Percentiles rank a stretch among this genome's conserved stretches.
phyloP scores from a whole-genome alignment of 2,329 filamentous ascomycete species.

The Metarhizium humberi region DNA sequence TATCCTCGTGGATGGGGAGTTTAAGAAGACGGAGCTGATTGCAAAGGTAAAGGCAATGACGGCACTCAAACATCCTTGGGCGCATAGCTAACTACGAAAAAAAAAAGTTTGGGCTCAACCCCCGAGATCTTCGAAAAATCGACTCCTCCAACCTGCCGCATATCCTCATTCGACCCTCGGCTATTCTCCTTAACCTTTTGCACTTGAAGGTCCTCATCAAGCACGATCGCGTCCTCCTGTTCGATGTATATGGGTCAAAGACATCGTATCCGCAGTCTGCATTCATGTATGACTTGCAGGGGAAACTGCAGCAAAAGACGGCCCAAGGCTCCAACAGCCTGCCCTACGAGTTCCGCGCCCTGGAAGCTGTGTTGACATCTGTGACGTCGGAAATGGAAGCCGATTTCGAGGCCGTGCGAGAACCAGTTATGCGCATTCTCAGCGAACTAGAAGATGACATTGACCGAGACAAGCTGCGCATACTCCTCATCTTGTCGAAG shows the following conservation, averaged over 20 bases:
- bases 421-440: constrained; percentile 82
- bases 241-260: constrained; percentile 91
- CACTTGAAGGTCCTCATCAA: constrained; percentile 95
- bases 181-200: constrained; percentile 92
- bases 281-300: constrained; percentile 96
- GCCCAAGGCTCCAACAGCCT: constrained; percentile 50
- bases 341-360: constrained; percentile 90
- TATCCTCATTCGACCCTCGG: constrained; percentile 85
- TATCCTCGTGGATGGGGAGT: constrained; percentile 87
- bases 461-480: constrained; percentile 82
- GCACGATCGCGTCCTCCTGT: constrained; percentile 85
- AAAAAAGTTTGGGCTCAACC: constrained; percentile 73
- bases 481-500: constrained; percentile 89
- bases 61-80: too few relatives aligned
- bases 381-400: constrained; percentile 87
- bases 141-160: constrained; percentile 93
- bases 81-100: neutral
- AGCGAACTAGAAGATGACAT: constrained; percentile 93
- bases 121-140: constrained; percentile 93
- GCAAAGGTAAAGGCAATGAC: constrained; percentile 57
- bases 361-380: constrained; percentile 90
- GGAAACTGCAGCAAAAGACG: constrained; percentile 74
- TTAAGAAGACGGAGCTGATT: constrained; percentile 95
- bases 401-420: constrained; percentile 88
- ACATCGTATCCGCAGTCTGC: constrained; percentile 92